phyloP scores from a whole-genome alignment of 1,139 yeast genomes.

The Ogataea hybrid region DNA sequence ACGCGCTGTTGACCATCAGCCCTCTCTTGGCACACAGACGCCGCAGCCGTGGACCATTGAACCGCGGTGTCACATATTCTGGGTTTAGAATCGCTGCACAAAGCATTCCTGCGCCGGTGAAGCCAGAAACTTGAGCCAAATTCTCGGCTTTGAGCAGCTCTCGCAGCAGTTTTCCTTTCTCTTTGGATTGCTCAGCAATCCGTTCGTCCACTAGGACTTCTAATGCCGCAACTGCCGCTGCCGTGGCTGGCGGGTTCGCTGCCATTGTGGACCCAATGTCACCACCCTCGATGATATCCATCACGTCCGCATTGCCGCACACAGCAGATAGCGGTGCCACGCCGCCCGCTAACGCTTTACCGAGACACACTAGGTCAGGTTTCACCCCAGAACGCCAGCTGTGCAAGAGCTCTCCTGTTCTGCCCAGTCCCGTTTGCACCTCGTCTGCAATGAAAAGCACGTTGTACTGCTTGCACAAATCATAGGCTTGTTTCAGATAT shows the following conservation, averaged over 20 bases:
- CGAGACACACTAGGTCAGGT: slow-evolving; percentile 29
- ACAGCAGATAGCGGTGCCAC: slow-evolving; percentile 27
- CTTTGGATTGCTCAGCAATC: slow-evolving; percentile 66
- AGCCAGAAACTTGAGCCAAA: slow-evolving; percentile 69
- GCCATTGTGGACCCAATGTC: slow-evolving; percentile 96
- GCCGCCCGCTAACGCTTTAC: slow-evolving; percentile 29
- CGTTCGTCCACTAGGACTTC: slow-evolving; percentile 82
- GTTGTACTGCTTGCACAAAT: slow-evolving; percentile 19
- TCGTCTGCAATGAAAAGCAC: slow-evolving; percentile 24
- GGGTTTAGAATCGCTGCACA: slow-evolving; percentile 86
- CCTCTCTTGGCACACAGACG: slow-evolving; percentile 83
- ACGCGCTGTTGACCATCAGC: slow-evolving; percentile 88
- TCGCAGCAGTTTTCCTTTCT: slow-evolving; percentile 65
- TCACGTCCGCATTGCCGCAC: slow-evolving; percentile 52
- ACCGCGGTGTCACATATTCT: slow-evolving; percentile 38
- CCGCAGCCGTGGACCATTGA: slow-evolving; percentile 89
- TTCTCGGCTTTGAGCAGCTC: slow-evolving; percentile 54
- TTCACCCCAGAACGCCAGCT: slow-evolving; percentile 21
- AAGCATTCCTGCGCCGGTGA: slow-evolving; percentile 82
- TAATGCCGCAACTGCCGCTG: slow-evolving; percentile 87
- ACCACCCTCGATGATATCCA: slow-evolving; percentile 83
- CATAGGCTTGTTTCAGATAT: slow-evolving; percentile 16
- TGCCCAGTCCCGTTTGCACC: slow-evolving; percentile 26
- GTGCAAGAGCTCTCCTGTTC: slow-evolving; percentile 23
- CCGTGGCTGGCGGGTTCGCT: slow-evolving; percentile 90